Base-by-base conservation (phyloP, 2,329 filamentous ascomycete species). In the Microdochium paspali region DNA sequence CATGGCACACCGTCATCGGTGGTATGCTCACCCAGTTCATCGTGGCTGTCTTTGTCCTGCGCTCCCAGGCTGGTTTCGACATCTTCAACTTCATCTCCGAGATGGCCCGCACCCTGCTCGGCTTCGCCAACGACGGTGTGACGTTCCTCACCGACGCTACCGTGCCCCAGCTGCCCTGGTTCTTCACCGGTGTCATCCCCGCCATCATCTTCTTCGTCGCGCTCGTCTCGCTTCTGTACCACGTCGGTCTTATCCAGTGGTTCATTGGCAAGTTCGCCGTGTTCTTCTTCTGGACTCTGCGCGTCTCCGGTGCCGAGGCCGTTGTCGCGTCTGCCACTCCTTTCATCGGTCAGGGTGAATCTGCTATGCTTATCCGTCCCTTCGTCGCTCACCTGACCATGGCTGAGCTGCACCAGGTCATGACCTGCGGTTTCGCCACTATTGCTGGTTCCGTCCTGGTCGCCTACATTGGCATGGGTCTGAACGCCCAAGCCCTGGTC, bases 131-230 rank as follows among this genome's bases (percentile, higher is more conserved):
- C 18, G 64, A 87, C 26, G 90, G 90, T 62, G 79, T 87, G 0
- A 62, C 65, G 1, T 96, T 95, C 71, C 66, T 96, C 56, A 85
- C 82, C 0, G 68, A 70, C 13, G 47, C 56, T 0, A 62, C 65
- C 7, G 70, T 73, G 5, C 60, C 70, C 3, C 30, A 65, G 3
- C 58, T 73, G 1, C 55, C 58, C 3, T 89, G 77, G 77, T 95
- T 95, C 77, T 73, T 95, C 53, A 74, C 85, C 45, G 71, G 75
- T 45, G 89, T 95, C 52, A 76, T 94, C n/a, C 89, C 90, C 0
- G 83, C 90, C 58, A 94, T 96, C 67, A 88, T 95, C 70, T 96
- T 95, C 80, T 95, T 96, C 79, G 86, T 95, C 49, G 82, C 90
- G 1, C 74, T 95, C n/a, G 88, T 95, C 24, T 87, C 94, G 66